Percentiles rank a stretch among this genome's conserved stretches.
Evolutionary conservation across 306 rosid genomes (phyloP).

Genomic region (Acacia acuminata): DNA sequence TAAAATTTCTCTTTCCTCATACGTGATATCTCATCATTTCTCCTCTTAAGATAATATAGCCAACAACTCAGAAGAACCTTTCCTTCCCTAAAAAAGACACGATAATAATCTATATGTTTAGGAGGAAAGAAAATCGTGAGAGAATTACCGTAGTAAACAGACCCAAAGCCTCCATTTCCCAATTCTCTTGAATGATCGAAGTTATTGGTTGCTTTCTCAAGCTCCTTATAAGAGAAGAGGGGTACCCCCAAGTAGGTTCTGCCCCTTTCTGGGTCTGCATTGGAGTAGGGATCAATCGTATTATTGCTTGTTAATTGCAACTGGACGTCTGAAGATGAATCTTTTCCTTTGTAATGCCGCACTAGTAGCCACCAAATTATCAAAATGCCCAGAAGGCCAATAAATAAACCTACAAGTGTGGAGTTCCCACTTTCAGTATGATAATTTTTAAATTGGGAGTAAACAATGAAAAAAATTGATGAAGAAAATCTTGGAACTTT

Average conservation of each 20-base stretch:
- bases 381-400: slow-evolving; percentile 22
- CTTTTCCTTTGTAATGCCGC: slow-evolving; percentile 7
- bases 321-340: slow-evolving; percentile 9
- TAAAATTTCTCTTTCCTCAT: not conserved
- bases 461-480: not conserved
- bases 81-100: not conserved
- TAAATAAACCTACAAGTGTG: slow-evolving; percentile 31
- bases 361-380: slow-evolving; percentile 4
- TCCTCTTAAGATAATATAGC: not conserved
- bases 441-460: not conserved
- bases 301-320: slow-evolving; percentile 15
- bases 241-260: slow-evolving; percentile 35
- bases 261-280: slow-evolving; percentile 29
- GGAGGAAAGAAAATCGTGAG: not conserved
- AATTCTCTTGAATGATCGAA: slow-evolving; percentile 54
- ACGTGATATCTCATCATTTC: not conserved
- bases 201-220: slow-evolving; percentile 62
- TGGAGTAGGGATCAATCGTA: slow-evolving; percentile 4
- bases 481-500: not conserved
- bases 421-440: not conserved
- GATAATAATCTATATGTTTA: not conserved
- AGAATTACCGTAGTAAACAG: slow-evolving; percentile 43
- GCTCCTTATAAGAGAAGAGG: slow-evolving; percentile 48
- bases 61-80: not conserved
- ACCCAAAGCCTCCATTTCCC: slow-evolving; percentile 62